phyloP scores from a whole-genome alignment of 1,284 basidiomycete genomes.

The Hemileia vastatrix region DNA sequence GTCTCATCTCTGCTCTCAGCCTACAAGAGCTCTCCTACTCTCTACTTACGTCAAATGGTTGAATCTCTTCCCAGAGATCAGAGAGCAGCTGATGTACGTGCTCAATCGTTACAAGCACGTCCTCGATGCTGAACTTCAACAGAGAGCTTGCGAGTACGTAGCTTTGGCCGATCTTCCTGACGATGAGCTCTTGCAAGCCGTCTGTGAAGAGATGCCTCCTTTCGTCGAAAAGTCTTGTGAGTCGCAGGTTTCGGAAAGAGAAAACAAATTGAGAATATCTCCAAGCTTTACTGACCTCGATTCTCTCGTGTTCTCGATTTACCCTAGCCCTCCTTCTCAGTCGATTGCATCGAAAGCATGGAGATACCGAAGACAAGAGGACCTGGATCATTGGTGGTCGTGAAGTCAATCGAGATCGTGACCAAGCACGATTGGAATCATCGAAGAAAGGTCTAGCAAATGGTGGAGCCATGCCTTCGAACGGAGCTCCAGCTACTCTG shows the following conservation, averaged over 20 bases:
- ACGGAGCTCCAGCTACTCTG: conserved; percentile 27
- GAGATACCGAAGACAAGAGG: conserved; percentile 38
- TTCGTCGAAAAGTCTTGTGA: too few relatives aligned
- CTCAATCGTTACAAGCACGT: conserved; percentile 38
- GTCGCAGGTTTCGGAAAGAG: background rate
- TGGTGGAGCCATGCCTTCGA: conserved; percentile 38
- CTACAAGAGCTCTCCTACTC: conserved; percentile 37
- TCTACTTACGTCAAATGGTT: conserved; percentile 44
- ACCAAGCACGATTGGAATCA: too few relatives aligned
- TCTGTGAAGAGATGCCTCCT: conserved; percentile 43
- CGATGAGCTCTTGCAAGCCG: conserved; percentile 35
- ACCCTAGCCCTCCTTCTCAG: too few relatives aligned
- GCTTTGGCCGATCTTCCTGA: conserved; percentile 34
- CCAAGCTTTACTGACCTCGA: too few relatives aligned
- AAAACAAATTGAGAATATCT: too few relatives aligned
- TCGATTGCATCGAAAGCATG: conserved; percentile 36
- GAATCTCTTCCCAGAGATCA: conserved; percentile 41
- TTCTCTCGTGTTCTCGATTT: too few relatives aligned
- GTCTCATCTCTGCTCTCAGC: conserved; percentile 37
- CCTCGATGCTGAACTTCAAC: conserved; percentile 40
- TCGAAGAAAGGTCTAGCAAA: conserved; percentile 36
- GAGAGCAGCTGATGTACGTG: conserved; percentile 36
- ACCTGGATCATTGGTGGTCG: conserved; percentile 42
- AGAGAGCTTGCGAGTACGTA: conserved; percentile 42
- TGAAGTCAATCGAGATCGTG: conserved; percentile 38